Evolutionary conservation across 495 filamentous ascomycete genomes (phyloP), one percentile per base, ranked within the genome.

Genomic region (Podospora appendiculata): DNA sequence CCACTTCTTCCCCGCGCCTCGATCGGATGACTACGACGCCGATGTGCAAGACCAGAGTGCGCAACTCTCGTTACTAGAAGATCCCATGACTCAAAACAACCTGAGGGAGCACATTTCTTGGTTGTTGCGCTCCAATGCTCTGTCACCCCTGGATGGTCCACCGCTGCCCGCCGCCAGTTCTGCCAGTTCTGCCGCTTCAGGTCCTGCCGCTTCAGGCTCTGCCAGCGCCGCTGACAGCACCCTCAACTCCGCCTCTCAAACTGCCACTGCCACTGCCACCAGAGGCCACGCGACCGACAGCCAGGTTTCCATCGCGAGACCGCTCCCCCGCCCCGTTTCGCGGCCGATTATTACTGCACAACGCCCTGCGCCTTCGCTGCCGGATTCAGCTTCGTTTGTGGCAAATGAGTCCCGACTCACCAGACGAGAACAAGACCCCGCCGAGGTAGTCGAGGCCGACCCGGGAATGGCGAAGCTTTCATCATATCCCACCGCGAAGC

Each of bases 81-180:
- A 49, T 62, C 69, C 71, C 61, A 87, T 87, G 83, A 85, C 83
- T 73, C 73, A 70, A 65, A 79, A 85, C 66, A 57, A 55, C 32
- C 50, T 61, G 25, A 16, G 47, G 34, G 56, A 56, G 52, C 58
- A 57, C 17, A 45, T 59, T 47, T 42, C 48, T 11, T 63, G 60
- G 58, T 46, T 62, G 41, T 38, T 55, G 49, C 45, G 36, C 13
- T 48, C 25, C 10, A 33, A 14, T 18, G n/a, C 47, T 18, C 48
- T 18, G 40, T 9, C 43, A n/a, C 25, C 32, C 11, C 48, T 45
- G 12, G 35, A 44, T 12, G 51, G 51, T 19, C 51, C 38, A 10
- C 19, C 33, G 6, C 17, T 53, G 34, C 43, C 51, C 13, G 41
- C 50, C 14, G 50, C 17, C 16, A 11, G 38, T n/a, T 17, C 45